phyloP scores from a whole-genome alignment of 2,329 filamentous ascomycete genomes.

The Lojkania enalia region DNA sequence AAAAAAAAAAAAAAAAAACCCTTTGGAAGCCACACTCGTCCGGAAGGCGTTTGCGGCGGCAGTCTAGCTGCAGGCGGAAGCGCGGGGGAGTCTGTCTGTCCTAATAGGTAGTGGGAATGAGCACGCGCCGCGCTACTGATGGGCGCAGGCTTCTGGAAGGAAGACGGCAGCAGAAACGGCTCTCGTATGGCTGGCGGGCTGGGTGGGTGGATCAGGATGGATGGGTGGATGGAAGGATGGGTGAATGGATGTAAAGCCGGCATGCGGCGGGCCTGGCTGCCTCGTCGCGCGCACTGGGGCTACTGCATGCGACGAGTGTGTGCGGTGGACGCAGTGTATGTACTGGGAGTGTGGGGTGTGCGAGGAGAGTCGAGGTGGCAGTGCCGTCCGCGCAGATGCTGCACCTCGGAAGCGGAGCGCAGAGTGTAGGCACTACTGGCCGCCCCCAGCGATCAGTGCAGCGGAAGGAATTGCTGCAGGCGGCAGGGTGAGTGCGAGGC shows the following conservation, averaged over 20 bases:
- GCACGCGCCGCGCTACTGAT: constrained; percentile 4
- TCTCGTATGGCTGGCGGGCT: too few species aligned
- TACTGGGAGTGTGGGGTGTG: too few species aligned
- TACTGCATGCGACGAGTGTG: not conserved
- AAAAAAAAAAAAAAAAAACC: too few species aligned
- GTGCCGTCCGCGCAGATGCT: not conserved
- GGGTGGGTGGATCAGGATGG: too few species aligned
- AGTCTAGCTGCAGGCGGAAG: constrained; percentile 5
- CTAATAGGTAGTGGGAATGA: constrained; percentile 3
- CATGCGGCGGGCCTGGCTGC: not conserved
- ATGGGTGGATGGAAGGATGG: too few species aligned
- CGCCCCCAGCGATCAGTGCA: not conserved
- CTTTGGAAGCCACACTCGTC: too few species aligned
- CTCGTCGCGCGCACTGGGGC: not conserved
- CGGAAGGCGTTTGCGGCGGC: constrained; percentile 20
- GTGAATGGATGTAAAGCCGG: constrained; percentile 1
- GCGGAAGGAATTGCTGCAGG: not conserved
- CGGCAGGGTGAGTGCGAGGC: not conserved
- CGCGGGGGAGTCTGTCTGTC: constrained; percentile 6
- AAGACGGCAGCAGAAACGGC: not conserved
- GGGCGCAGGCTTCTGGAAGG: constrained; percentile 2
- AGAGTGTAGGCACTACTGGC: not conserved
- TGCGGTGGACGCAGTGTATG: too few species aligned
- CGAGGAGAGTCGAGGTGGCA: not conserved
- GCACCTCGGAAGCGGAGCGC: not conserved